phyloP scores from a whole-genome alignment of 2,329 filamentous ascomycete species.

The Aspergillus phoenicis region DNA sequence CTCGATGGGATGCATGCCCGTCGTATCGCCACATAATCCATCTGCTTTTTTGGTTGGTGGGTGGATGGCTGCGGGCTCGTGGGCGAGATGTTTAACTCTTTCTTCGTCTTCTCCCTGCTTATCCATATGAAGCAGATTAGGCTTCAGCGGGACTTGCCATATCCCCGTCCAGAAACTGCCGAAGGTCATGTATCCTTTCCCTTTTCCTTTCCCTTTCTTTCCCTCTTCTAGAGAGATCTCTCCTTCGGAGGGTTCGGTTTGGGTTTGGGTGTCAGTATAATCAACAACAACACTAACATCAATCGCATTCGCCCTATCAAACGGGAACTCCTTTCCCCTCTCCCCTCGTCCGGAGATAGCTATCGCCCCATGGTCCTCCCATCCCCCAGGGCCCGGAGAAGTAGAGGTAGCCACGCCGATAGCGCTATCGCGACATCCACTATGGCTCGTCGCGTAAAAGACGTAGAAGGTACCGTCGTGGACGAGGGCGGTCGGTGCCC shows the following conservation, averaged over 20 bases:
- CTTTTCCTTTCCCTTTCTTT: no score
- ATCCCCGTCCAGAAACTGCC: constrained; percentile 71
- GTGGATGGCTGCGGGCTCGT: constrained; percentile 26
- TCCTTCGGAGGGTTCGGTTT: neutral
- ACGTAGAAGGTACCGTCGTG: constrained; percentile 63
- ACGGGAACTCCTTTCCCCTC: constrained; percentile 30
- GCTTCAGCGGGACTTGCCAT: constrained; percentile 59
- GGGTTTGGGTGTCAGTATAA: neutral
- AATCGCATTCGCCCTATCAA: constrained; percentile 61
- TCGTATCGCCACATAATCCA: constrained; percentile 32
- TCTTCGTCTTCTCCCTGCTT: constrained; percentile 19
- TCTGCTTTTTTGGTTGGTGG: constrained; percentile 25
- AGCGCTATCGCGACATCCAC: constrained; percentile 63
- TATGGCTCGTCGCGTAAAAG: constrained; percentile 66
- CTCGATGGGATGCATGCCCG: constrained; percentile 36
- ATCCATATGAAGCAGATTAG: constrained; percentile 21
- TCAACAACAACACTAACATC: constrained; percentile 57
- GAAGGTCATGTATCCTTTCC: constrained; percentile 57
- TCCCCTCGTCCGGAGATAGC: constrained; percentile 38
- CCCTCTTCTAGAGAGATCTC: neutral
- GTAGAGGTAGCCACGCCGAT: constrained; percentile 61
- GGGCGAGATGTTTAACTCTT: constrained; percentile 32
- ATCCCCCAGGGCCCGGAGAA: constrained; percentile 37
- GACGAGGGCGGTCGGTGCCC: constrained; percentile 64
- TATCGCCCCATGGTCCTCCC: constrained; percentile 41